A percentile compares a stretch with the other conserved stretches of the same genome.
phyloP scores from a whole-genome alignment of 192 early-diverging fungal genomes.

The Obelidium mucronatum region DNA sequence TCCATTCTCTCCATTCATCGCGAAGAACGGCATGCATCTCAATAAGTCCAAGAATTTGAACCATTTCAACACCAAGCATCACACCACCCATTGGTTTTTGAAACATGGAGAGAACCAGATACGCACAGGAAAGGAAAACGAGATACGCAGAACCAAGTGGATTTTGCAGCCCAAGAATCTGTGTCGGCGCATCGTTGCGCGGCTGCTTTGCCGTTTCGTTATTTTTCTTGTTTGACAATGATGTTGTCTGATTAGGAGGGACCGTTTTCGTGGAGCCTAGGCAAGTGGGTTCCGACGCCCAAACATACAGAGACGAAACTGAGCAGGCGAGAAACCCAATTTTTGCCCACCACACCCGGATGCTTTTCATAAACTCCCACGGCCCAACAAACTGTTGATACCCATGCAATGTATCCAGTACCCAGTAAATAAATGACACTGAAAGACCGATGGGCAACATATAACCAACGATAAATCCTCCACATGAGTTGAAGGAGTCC shows the following conservation, averaged over 20 bases:
- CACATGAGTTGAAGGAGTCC: constrained; percentile 58
- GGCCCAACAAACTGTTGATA: constrained; percentile 35
- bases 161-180: constrained; percentile 68
- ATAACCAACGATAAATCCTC: constrained; percentile 19
- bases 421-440: constrained; percentile 51
- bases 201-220: not conserved
- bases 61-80: constrained; percentile 44
- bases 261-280: constrained; percentile 35
- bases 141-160: constrained; percentile 75
- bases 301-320: constrained; percentile 38
- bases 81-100: constrained; percentile 85
- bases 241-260: not conserved
- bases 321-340: constrained; percentile 34
- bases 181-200: not conserved
- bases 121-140: constrained; percentile 58
- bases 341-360: constrained; percentile 50
- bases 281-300: constrained; percentile 43
- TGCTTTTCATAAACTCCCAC: not conserved
- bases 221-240: not conserved
- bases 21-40: constrained; percentile 46
- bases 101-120: constrained; percentile 68
- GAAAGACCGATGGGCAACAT: constrained; percentile 36
- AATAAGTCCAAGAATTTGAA: constrained; percentile 47
- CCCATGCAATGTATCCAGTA: constrained; percentile 53
- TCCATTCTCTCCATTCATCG: constrained; percentile 14